Conservation (phyloP, 1,284 basidiomycete genomes). For the Ceratobasidium sp. region DNA sequence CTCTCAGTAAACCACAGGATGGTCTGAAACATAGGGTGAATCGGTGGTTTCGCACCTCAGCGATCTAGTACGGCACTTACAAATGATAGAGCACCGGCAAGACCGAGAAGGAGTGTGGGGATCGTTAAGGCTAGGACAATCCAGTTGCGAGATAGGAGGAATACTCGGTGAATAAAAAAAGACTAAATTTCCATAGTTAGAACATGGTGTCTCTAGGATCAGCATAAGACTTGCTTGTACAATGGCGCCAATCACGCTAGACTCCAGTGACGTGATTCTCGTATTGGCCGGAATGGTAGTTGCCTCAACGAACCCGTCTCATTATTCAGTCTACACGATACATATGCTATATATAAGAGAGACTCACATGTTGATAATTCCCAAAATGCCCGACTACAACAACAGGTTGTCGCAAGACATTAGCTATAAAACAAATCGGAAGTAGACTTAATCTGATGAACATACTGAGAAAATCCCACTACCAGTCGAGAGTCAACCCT, state of each 20-base stretch:
- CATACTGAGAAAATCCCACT: constrained; percentile 39
- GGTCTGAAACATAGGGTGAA: too few species aligned
- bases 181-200: not conserved
- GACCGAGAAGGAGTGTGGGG: constrained; percentile 31
- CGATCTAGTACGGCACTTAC: not conserved
- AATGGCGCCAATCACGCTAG: constrained; percentile 23
- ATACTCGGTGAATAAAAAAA: constrained; percentile 37
- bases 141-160: constrained; percentile 39
- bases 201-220: not conserved
- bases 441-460: not conserved
- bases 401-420: too few species aligned
- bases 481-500: not conserved
- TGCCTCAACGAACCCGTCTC: not conserved
- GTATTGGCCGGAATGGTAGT: not conserved
- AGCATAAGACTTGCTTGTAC: constrained; percentile 9
- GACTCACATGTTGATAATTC: constrained; percentile 7
- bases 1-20: too few species aligned
- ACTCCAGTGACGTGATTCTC: constrained; percentile 30
- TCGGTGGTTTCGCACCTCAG: too few species aligned
- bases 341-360: too few species aligned
- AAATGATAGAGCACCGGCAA: constrained; percentile 18
- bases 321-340: not conserved
- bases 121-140: constrained; percentile 22
- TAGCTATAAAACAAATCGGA: not conserved
- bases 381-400: constrained; percentile 37